Evolutionary conservation across 495 filamentous ascomycete genomes (phyloP).

Genomic region (Tuber brumale): DNA sequence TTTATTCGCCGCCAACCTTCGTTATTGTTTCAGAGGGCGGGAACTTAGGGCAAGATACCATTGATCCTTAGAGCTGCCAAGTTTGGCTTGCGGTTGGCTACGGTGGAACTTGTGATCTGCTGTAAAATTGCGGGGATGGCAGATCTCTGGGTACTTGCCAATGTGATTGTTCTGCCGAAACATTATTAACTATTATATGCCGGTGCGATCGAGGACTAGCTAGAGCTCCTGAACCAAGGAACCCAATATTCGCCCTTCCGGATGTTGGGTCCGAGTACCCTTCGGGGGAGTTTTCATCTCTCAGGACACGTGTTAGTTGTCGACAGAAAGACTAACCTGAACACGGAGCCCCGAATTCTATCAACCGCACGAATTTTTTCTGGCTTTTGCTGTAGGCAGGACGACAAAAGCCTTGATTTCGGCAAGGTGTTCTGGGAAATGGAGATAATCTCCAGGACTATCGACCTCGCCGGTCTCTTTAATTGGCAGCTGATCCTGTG

Average conservation of each 20-base stretch:
- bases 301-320: neutral
- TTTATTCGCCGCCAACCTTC: neutral
- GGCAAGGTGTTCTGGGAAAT: neutral
- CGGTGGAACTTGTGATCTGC: neutral
- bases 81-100: neutral
- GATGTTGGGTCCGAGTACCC: neutral
- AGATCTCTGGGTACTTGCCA: neutral
- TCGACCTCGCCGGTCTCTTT: neutral
- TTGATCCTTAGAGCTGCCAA: neutral
- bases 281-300: neutral
- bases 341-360: neutral
- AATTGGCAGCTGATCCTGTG: neutral
- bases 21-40: neutral
- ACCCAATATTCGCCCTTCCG: neutral
- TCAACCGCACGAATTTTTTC: neutral
- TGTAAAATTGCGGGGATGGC: neutral
- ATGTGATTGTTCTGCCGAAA: neutral
- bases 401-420: neutral
- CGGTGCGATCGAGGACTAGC: neutral
- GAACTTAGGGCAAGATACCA: neutral
- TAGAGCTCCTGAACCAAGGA: neutral
- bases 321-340: neutral
- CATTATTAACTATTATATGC: neutral
- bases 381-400: neutral
- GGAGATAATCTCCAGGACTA: neutral